A percentile compares a stretch with the other conserved stretches of the same genome.
Evolutionary conservation across 345 rosid genomes (phyloP).

Genomic region (Draba incana): DNA sequence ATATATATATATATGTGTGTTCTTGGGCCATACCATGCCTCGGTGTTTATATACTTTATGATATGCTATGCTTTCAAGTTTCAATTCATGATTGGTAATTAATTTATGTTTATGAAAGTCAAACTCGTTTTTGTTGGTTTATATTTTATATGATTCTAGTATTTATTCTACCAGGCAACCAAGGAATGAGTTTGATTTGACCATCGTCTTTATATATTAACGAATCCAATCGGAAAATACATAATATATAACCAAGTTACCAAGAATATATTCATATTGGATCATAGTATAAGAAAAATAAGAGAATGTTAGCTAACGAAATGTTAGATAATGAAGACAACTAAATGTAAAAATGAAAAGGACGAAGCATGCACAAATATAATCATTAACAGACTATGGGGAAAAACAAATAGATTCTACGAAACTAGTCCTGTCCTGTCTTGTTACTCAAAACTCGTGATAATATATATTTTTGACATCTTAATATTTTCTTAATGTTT

Average conservation of each 20-base stretch:
- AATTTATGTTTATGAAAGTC: conserved; percentile 34
- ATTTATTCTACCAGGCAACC: conserved; percentile 28
- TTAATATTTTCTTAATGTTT: background rate
- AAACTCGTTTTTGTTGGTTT: conserved; percentile 13
- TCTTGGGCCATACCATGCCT: conserved; percentile 45
- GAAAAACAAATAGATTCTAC: background rate
- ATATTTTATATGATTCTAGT: conserved; percentile 5
- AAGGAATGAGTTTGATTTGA: conserved; percentile 26
- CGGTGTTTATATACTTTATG: background rate
- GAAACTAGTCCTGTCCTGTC: conserved; percentile 24
- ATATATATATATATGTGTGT: background rate
- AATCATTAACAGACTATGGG: conserved; percentile 38
- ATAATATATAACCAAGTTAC: background rate
- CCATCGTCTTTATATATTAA: conserved; percentile 15
- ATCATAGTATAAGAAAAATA: background rate
- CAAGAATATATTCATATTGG: conserved; percentile 5
- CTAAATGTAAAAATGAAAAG: conserved; percentile 19
- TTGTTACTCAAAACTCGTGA: background rate
- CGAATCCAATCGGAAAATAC: background rate
- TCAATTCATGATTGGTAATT: conserved; percentile 37
- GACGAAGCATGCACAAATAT: conserved; percentile 40
- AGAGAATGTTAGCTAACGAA: conserved; percentile 6
- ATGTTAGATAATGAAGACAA: conserved; percentile 14
- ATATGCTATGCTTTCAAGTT: too few species aligned
- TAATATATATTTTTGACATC: too few species aligned